These are phyloP conservation scores for Agaricus subrufescens DNA, from an alignment of 768 basidiomycete genomes.

Conservation along the genomic window DNA sequence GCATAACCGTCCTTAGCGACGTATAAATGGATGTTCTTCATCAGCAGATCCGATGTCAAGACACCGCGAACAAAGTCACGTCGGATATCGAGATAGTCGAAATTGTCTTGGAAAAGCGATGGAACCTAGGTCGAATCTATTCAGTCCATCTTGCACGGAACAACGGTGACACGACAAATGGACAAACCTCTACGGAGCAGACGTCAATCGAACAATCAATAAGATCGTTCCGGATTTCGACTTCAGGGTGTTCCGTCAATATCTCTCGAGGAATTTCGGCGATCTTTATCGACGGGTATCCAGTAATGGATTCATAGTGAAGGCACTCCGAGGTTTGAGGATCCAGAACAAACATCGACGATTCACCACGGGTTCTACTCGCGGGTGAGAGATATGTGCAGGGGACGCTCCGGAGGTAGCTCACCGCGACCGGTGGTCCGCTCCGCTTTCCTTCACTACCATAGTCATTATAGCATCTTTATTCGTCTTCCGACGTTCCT, in stretches of 20 bases:
- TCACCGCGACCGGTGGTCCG: conserved; percentile 68
- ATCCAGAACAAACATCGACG: conserved; percentile 76
- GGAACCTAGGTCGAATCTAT: conserved; percentile 57
- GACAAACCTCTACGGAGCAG: conserved; percentile 83
- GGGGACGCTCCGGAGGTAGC: conserved; percentile 13
- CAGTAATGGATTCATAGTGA: conserved; percentile 76
- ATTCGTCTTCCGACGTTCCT: conserved; percentile 78
- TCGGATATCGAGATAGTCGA: conserved; percentile 91
- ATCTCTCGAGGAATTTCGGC: conserved; percentile 77
- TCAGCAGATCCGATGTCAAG: conserved; percentile 88
- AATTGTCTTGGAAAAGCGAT: conserved; percentile 96
- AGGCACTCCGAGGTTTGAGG: conserved; percentile 73
- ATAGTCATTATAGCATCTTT: conserved; percentile 97
- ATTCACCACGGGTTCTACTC: conserved; percentile 63
- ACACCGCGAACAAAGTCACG: conserved; percentile 93
- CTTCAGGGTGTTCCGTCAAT: conserved; percentile 64
- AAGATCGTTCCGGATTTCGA: conserved; percentile 85
- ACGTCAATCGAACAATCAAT: conserved; percentile 89
- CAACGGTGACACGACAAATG: neutral
- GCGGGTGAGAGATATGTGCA: conserved; percentile 7
- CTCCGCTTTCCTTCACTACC: conserved; percentile 79
- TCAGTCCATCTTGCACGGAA: neutral
- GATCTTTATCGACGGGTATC: conserved; percentile 58
- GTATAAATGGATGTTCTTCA: conserved; percentile 92
- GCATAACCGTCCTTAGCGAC: conserved; percentile 88